Conservation (phyloP, 176 grass and related monocot species). For the Guadua angustifolia region DNA sequence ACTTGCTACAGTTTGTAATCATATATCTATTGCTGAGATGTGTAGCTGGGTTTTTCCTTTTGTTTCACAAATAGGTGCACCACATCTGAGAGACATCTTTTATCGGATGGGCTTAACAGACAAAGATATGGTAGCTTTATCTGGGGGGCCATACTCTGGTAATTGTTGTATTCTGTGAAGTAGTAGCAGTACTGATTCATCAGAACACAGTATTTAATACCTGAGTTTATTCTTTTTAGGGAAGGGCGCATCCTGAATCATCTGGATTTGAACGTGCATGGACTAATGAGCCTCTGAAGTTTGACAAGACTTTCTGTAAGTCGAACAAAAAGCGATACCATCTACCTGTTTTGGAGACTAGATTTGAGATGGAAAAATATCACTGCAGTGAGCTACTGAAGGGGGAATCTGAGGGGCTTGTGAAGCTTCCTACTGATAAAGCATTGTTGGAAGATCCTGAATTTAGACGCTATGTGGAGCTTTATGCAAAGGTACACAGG, state of each 20-base stretch:
- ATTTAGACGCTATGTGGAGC: slow-evolving; percentile 82
- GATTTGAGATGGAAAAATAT: slow-evolving; percentile 16
- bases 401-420: slow-evolving; percentile 72
- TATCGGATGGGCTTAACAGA: slow-evolving; percentile 87
- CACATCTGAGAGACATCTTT: slow-evolving; percentile 90
- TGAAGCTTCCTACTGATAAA: slow-evolving; percentile 90
- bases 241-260: slow-evolving; percentile 84
- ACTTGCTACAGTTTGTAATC: neutral
- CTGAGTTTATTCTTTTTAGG: slow-evolving; percentile 54
- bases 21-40: slow-evolving; percentile 8
- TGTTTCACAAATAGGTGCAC: slow-evolving; percentile 52
- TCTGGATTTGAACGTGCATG: slow-evolving; percentile 88
- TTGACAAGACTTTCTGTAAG: slow-evolving; percentile 95
- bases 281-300: slow-evolving; percentile 90
- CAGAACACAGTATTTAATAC: neutral
- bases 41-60: slow-evolving; percentile 9
- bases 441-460: slow-evolving; percentile 76
- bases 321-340: slow-evolving; percentile 32
- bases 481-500: slow-evolving; percentile 75
- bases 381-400: slow-evolving; percentile 69
- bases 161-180: slow-evolving; percentile 28
- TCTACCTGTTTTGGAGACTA: neutral
- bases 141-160: slow-evolving; percentile 91
- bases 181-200: slow-evolving; percentile 13
- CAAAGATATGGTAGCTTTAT: slow-evolving; percentile 94